A percentile compares a stretch with the other conserved stretches of the same genome.
These are phyloP conservation scores for Sisymbrium altissimum DNA, from an alignment of 345 rosid species.

Conservation along the genomic window DNA sequence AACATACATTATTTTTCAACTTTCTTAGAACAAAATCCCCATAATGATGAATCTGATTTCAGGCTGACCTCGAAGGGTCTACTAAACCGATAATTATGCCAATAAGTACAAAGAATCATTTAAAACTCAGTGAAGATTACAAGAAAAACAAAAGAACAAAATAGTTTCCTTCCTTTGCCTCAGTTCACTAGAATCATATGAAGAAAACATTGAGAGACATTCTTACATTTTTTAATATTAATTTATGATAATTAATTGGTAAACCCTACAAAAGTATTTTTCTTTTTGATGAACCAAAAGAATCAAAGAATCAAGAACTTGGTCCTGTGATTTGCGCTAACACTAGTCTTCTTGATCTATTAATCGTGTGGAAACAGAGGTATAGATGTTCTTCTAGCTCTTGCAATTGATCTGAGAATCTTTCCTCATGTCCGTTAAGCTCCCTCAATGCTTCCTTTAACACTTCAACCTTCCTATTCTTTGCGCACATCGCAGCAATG, in stretches of 20 bases:
- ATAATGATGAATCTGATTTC: not conserved
- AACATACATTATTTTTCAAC: not conserved
- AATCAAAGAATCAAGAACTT: constrained; percentile 23
- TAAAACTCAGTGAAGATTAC: constrained; percentile 47
- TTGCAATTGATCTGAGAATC: constrained; percentile 61
- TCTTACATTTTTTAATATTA: not conserved
- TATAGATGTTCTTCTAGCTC: constrained; percentile 76
- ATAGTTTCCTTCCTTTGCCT: not conserved
- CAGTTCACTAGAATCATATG: not conserved
- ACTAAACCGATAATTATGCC: constrained; percentile 63
- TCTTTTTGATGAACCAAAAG: constrained; percentile 3
- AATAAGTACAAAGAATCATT: constrained; percentile 45
- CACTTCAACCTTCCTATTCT: constrained; percentile 49
- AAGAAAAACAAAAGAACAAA: constrained; percentile 20
- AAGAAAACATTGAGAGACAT: not conserved
- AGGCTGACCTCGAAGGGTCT: constrained; percentile 68
- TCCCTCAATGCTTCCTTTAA: constrained; percentile 60
- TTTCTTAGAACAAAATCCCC: not conserved
- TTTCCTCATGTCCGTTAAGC: constrained; percentile 38
- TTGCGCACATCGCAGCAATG: constrained; percentile 51
- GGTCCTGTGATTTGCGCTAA: constrained; percentile 41
- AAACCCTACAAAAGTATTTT: not conserved
- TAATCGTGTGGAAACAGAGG: constrained; percentile 71
- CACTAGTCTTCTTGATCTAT: constrained; percentile 66
- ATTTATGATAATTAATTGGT: not conserved